Percentiles rank a stretch among this genome's conserved stretches.
phyloP scores from a whole-genome alignment of 2,329 filamentous ascomycete species.

The Xylaria sp. region DNA sequence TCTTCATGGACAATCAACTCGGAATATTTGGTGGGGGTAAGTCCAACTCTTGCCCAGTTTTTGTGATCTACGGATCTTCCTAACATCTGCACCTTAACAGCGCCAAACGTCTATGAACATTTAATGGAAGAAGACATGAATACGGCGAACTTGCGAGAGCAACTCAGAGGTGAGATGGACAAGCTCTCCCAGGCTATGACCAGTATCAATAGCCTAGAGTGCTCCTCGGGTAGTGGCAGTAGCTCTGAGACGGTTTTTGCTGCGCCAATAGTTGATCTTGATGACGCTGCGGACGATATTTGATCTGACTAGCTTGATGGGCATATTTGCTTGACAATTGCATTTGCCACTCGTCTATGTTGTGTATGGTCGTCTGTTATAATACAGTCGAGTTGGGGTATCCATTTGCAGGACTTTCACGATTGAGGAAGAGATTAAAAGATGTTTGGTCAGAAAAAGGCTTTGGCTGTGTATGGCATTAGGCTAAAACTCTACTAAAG shows the following conservation, averaged over 20 bases:
- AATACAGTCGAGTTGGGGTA: background rate
- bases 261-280: slow-evolving; percentile 28
- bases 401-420: slow-evolving; percentile 4
- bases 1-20: slow-evolving; percentile 46
- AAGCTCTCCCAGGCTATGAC: slow-evolving; percentile 60
- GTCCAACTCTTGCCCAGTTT: slow-evolving; percentile 30
- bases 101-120: slow-evolving; percentile 53
- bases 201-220: slow-evolving; percentile 59
- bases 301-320: slow-evolving; percentile 14
- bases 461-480: slow-evolving; percentile 8
- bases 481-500: slow-evolving; percentile 8
- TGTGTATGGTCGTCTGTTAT: slow-evolving; percentile 1
- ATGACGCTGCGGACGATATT: slow-evolving; percentile 35
- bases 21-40: slow-evolving; percentile 46
- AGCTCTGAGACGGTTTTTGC: slow-evolving; percentile 29
- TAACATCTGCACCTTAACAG: slow-evolving; percentile 31
- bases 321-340: slow-evolving; percentile 1
- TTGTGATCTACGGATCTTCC: background rate
- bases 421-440: slow-evolving; percentile 1
- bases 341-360: slow-evolving; percentile 3
- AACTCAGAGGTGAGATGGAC: slow-evolving; percentile 57
- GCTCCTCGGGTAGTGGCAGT: slow-evolving; percentile 46
- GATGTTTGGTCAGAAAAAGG: background rate
- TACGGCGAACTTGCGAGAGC: slow-evolving; percentile 56
- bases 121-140: slow-evolving; percentile 62